A percentile compares a stretch with the other conserved stretches of the same genome.
Evolutionary conservation across 495 filamentous ascomycete species (phyloP).

Genomic region (Penicillium silybi): DNA sequence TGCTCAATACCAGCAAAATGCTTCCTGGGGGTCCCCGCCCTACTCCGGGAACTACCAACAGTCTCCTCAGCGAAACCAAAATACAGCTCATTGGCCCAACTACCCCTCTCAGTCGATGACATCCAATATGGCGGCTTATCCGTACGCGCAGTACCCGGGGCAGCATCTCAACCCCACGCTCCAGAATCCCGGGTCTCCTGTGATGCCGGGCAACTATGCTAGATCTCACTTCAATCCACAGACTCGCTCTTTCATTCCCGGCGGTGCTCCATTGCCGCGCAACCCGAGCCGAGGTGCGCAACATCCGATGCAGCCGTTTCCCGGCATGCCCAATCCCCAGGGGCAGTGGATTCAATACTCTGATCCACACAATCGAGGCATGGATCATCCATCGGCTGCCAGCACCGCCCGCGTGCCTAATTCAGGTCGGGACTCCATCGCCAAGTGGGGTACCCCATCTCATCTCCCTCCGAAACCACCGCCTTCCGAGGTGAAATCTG

Average conservation of each 20-base stretch:
- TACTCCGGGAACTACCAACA: constrained; percentile 44
- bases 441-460: constrained; percentile 54
- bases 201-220: constrained; percentile 77
- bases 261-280: constrained; percentile 27
- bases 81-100: constrained; percentile 35
- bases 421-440: constrained; percentile 38
- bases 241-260: constrained; percentile 82
- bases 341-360: constrained; percentile 33
- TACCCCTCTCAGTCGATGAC: constrained; percentile 34
- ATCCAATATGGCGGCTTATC: constrained; percentile 55
- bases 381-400: constrained; percentile 6
- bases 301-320: constrained; percentile 30
- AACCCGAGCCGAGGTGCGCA: constrained; percentile 30
- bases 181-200: constrained; percentile 59
- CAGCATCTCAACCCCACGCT: constrained; percentile 62
- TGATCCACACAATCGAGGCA: constrained; percentile 28
- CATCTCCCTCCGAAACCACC: constrained; percentile 54
- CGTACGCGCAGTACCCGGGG: constrained; percentile 71
- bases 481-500: constrained; percentile 48
- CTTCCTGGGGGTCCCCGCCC: constrained; percentile 32
- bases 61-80: constrained; percentile 29
- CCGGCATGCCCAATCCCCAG: constrained; percentile 24
- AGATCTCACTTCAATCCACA: constrained; percentile 88
- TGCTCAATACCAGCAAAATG: constrained; percentile 27
- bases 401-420: constrained; percentile 17